Evolutionary conservation across 371 early-diverging fungal species (phyloP), one percentile per base, ranked within the genome.

Genomic region (Mortierella sp.): DNA sequence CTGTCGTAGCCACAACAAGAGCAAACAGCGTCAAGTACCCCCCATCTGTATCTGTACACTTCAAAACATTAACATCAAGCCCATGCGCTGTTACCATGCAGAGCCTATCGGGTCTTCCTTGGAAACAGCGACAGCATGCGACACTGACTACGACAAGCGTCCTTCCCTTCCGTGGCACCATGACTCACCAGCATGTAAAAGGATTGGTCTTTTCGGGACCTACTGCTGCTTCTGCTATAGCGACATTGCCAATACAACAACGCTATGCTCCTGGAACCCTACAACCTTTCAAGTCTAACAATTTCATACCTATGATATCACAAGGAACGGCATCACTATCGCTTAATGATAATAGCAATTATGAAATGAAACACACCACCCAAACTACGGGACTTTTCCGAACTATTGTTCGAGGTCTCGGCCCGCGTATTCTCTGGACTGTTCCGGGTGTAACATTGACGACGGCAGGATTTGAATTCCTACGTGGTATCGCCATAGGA

Each of bases 401-500:
- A 22, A 66, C 70, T 4, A 72, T 78, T 23, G 59, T 49, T 9
- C 65, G 79, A 34, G 66, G 74, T 23, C 35, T 73, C 4, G 79
- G 79, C 6, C 66, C 70, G 10, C 69, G 79, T 9, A 69, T 78
- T 56, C 55, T 73, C n/a, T 78, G 79, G 79, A 78, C 79, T 0
- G 70, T 78, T 13, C 79, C 79, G 0, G 79, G 79, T 10, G 79
- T 78, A 22, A 72, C 79, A 23, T n/a, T 78, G 54, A 78, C 79
- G n/a, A 78, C 79, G 1, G 73, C 79, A 3, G 79, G 79, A 19
- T 78, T 78, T 43, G 79, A 78, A 42, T 59, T 72, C 45, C 58
- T 78, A 13, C 73, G 79, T 17, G 61, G 32, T 35, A 62, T 69
- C 43, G 69, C 72, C 13, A 17, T 29, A 49, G 66, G 47, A 31